Percentiles rank a stretch among this genome's conserved stretches.
phyloP scores from a whole-genome alignment of 805 yeast species.

The Kazachstania kunashirensis region DNA sequence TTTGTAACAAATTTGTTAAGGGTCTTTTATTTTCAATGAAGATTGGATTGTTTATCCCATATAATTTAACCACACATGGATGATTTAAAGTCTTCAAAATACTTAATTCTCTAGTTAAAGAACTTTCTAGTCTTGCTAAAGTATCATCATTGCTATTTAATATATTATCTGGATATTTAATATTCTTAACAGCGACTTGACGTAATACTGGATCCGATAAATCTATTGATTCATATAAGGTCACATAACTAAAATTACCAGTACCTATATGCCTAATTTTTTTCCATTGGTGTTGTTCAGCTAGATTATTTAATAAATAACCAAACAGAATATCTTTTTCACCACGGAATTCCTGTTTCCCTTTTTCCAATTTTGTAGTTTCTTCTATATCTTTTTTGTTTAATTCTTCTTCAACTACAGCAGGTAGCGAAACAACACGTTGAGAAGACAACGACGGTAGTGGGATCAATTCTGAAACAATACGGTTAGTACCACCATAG shows the following conservation, averaged over 20 bases:
- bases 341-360: background rate
- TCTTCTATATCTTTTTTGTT: background rate
- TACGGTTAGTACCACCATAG: slow-evolving; percentile 10
- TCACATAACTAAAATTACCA: slow-evolving; percentile 63
- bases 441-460: slow-evolving; percentile 13
- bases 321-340: slow-evolving; percentile 14
- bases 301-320: slow-evolving; percentile 10
- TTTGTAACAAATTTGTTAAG: slow-evolving; percentile 23
- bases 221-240: slow-evolving; percentile 34
- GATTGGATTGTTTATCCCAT: slow-evolving; percentile 35
- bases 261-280: slow-evolving; percentile 42
- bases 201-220: slow-evolving; percentile 7
- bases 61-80: slow-evolving; percentile 58
- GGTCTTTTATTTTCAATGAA: slow-evolving; percentile 23
- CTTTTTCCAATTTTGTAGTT: background rate
- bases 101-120: slow-evolving; percentile 63
- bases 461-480: slow-evolving; percentile 21
- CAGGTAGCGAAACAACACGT: slow-evolving; percentile 22
- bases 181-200: slow-evolving; percentile 64
- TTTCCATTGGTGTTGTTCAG: slow-evolving; percentile 25
- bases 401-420: slow-evolving; percentile 13
- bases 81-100: slow-evolving; percentile 49
- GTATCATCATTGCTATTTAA: slow-evolving; percentile 34
- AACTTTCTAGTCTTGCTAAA: slow-evolving; percentile 46
- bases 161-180: slow-evolving; percentile 32